Evolutionary conservation across 306 rosid species (phyloP).

Genomic region (Lotus japonicus): DNA sequence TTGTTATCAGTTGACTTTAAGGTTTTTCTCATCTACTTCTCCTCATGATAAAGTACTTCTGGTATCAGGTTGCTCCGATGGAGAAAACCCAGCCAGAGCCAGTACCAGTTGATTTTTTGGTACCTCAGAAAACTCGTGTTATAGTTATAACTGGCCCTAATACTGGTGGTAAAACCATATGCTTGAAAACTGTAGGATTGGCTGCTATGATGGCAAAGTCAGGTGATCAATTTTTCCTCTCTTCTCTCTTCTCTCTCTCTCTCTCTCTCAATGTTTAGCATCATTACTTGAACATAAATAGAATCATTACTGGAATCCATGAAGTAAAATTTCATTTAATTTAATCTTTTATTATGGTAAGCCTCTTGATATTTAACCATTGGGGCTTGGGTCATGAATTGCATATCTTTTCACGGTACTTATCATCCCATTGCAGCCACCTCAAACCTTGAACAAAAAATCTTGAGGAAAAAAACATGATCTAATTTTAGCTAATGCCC

Average conservation of each 20-base stretch:
- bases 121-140: constrained; percentile 59
- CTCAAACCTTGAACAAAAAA: neutral
- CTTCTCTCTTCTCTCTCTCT: neutral
- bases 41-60: constrained; percentile 18
- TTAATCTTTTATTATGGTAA: neutral
- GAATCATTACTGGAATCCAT: neutral
- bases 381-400: neutral
- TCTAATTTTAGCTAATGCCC: neutral
- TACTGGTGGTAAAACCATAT: constrained; percentile 93
- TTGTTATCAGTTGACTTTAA: neutral
- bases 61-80: constrained; percentile 51
- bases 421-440: neutral
- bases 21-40: neutral
- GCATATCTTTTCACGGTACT: neutral
- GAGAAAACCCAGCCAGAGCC: constrained; percentile 53
- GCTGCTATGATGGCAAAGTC: constrained; percentile 98
- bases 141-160: constrained; percentile 93
- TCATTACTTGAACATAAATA: neutral
- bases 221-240: constrained; percentile 39
- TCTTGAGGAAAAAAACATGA: neutral
- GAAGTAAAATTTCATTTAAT: neutral
- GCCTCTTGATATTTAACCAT: neutral
- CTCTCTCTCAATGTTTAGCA: neutral
- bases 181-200: constrained; percentile 87
- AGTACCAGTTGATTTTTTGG: constrained; percentile 78